A percentile compares a stretch with the other conserved stretches of the same genome.
phyloP scores from a whole-genome alignment of 495 filamentous ascomycete species.

The Lichenothelia convexa region DNA sequence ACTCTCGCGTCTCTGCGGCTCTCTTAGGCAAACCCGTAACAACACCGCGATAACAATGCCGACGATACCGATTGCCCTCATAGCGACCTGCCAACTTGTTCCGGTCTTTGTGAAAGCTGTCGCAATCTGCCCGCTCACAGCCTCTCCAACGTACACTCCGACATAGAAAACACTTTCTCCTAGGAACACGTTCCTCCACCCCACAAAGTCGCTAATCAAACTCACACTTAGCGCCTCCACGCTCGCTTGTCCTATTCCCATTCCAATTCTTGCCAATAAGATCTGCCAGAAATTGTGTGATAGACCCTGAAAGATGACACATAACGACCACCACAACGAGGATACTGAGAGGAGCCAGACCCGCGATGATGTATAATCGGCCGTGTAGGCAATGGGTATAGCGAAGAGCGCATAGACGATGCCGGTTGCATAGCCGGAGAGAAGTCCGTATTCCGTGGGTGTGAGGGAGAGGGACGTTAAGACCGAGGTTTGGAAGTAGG shows the following conservation, averaged over 20 bases:
- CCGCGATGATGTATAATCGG: slow-evolving; percentile 14
- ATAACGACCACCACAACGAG: slow-evolving; percentile 18
- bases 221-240: slow-evolving; percentile 19
- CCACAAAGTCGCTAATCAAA: slow-evolving; percentile 18
- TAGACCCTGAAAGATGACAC: slow-evolving; percentile 18
- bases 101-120: slow-evolving; percentile 12
- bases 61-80: slow-evolving; percentile 17
- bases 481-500: slow-evolving; percentile 17
- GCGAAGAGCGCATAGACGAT: slow-evolving; percentile 19
- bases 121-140: slow-evolving; percentile 17
- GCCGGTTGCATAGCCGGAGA: slow-evolving; percentile 21
- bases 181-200: slow-evolving; percentile 16
- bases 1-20: slow-evolving; percentile 10
- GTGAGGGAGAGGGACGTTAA: slow-evolving; percentile 10
- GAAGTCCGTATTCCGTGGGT: slow-evolving; percentile 11
- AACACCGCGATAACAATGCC: slow-evolving; percentile 16
- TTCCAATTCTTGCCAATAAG: slow-evolving; percentile 17
- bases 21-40: slow-evolving; percentile 12
- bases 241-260: slow-evolving; percentile 17
- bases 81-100: slow-evolving; percentile 12
- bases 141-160: slow-evolving; percentile 19
- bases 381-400: slow-evolving; percentile 14
- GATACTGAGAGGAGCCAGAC: slow-evolving; percentile 15
- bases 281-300: slow-evolving; percentile 18
- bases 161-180: slow-evolving; percentile 18